Conservation (phyloP, 805 yeast species). For the Candida adriatica region DNA sequence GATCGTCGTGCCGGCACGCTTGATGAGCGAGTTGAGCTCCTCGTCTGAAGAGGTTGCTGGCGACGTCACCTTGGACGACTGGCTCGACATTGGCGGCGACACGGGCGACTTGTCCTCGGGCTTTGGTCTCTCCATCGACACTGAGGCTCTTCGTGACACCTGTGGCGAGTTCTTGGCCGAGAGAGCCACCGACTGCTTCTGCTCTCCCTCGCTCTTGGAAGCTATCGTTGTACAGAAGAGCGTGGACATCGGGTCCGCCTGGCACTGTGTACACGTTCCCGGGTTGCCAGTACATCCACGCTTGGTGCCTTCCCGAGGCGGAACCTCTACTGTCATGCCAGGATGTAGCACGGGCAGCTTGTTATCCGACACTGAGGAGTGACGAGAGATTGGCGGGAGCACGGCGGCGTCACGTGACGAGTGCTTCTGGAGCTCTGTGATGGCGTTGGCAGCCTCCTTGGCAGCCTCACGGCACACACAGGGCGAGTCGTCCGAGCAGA, state of each 20-base stretch:
- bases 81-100: constrained; percentile 22
- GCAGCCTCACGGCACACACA: constrained; percentile 85
- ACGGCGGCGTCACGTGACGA: constrained; percentile 12
- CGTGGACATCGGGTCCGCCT: constrained; percentile 80
- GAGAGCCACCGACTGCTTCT: constrained; percentile 6
- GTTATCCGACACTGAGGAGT: constrained; percentile 24
- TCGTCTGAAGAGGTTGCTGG: constrained; percentile 20
- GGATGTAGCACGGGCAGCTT: constrained; percentile 58
- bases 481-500: constrained; percentile 86
- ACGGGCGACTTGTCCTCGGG: constrained; percentile 19
- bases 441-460: constrained; percentile 32
- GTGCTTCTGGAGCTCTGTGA: constrained; percentile 21
- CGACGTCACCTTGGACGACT: constrained; percentile 23
- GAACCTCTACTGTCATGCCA: constrained; percentile 50
- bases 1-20: constrained; percentile 6
- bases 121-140: background rate
- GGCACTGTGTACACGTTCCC: constrained; percentile 81
- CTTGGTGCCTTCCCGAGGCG: constrained; percentile 1
- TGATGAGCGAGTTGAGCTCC: constrained; percentile 20
- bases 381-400: constrained; percentile 35
- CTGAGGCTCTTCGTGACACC: constrained; percentile 5
- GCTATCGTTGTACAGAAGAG: constrained; percentile 85
- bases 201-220: constrained; percentile 27
- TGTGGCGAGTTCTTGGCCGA: constrained; percentile 4
- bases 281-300: constrained; percentile 78